Percentiles rank a stretch among this genome's conserved stretches.
Conservation (phyloP, 768 basidiomycete species). For the Auriscalpium vulgare region DNA sequence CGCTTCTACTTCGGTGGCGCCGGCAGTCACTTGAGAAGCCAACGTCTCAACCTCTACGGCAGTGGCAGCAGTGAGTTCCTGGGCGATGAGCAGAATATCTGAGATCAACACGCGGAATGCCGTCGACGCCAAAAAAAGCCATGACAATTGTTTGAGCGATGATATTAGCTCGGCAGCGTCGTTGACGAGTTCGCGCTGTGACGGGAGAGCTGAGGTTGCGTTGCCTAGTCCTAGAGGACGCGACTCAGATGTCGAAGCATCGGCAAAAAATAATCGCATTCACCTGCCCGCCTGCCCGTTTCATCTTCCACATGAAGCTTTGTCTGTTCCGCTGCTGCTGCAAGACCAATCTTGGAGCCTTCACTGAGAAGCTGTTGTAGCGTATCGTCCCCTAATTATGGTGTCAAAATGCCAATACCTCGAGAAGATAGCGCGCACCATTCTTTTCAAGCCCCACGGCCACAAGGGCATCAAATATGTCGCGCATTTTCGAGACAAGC, state of each 20-base stretch:
- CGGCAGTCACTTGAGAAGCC: neutral
- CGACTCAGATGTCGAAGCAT: neutral
- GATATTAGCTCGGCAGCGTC: neutral
- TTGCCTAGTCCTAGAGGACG: neutral
- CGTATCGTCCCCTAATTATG: neutral
- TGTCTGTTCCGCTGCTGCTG: neutral
- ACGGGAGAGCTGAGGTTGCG: neutral
- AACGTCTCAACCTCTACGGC: neutral
- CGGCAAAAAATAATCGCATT: neutral
- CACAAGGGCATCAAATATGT: neutral
- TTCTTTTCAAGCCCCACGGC: conserved; percentile 1
- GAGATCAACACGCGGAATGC: conserved; percentile 1
- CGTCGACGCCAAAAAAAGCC: neutral
- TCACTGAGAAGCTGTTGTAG: neutral
- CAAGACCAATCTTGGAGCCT: neutral
- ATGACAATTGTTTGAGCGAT: neutral
- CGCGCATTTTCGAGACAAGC: neutral
- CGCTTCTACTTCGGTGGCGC: neutral
- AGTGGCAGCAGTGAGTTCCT: neutral
- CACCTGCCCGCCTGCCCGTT: neutral
- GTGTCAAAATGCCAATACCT: neutral
- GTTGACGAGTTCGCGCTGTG: neutral
- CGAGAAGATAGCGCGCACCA: neutral
- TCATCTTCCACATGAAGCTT: neutral
- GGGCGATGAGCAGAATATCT: neutral